Evolutionary conservation across 495 filamentous ascomycete species (phyloP).

Genomic region (Xylaria intraflava): DNA sequence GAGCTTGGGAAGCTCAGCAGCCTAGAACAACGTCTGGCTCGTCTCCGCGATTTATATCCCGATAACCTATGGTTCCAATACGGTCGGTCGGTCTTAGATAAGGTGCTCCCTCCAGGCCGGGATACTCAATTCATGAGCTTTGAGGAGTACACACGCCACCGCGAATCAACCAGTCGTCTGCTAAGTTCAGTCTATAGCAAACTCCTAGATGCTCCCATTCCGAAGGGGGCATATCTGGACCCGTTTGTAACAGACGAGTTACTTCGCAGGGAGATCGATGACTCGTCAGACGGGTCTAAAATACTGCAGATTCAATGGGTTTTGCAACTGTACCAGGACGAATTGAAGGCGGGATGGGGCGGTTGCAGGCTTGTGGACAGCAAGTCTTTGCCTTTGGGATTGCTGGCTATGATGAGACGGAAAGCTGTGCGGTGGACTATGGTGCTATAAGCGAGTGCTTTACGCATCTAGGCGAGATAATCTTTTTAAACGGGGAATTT

Average conservation of each 20-base stretch:
- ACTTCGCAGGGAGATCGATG: slow-evolving; percentile 6
- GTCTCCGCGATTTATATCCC: neutral
- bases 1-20: slow-evolving; percentile 20
- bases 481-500: too few species aligned
- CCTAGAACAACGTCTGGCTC: neutral
- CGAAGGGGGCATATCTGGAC: neutral
- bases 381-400: slow-evolving; percentile 47
- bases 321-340: slow-evolving; percentile 42
- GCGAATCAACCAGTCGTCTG: slow-evolving; percentile 30
- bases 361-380: slow-evolving; percentile 48
- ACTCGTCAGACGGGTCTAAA: slow-evolving; percentile 7
- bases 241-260: neutral
- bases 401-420: slow-evolving; percentile 47
- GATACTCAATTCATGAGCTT: slow-evolving; percentile 38
- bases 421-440: slow-evolving; percentile 52
- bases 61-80: neutral
- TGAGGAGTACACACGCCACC: slow-evolving; percentile 41
- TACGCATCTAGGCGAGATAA: too few species aligned
- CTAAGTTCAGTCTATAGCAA: slow-evolving; percentile 14
- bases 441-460: slow-evolving; percentile 24
- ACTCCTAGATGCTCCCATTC: neutral
- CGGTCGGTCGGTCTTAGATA: neutral
- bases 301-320: slow-evolving; percentile 45
- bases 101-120: neutral
- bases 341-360: slow-evolving; percentile 44